Evolutionary conservation across 495 filamentous ascomycete species (phyloP), one percentile per base, ranked within the genome.

Genomic region (Neurospora sublineolata): DNA sequence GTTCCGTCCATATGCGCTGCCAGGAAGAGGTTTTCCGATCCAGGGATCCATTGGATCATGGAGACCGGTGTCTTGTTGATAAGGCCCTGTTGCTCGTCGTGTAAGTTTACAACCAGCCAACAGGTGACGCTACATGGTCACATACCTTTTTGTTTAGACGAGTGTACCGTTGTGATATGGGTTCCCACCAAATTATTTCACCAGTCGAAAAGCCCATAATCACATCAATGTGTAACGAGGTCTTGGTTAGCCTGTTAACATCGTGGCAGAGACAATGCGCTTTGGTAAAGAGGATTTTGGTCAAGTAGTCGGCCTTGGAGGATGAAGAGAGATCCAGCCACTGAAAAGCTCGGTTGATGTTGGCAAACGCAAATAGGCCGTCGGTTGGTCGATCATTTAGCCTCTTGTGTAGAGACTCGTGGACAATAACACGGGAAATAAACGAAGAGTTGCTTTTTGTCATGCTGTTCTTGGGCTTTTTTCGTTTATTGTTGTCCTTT

Each of bases 101-200:
- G 41, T 44, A 18, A 44, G 41, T n/a, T 10, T 20, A 20, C 18
- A n/a, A 44, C 3, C 18, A 20, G 9, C 41, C 18, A 10, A 44
- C 18, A 20, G 8, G 3, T 44, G 41, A 9, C 8, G 41, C 41
- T 10, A 44, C 18, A 3, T 8, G 3, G 41, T 4, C 8, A 44
- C 18, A 44, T 44, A 44, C 41, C 18, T 97, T 97, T 81, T 99
- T 99, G 81, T 99, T 99, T 72, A 99, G 86, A 6, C 96, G 90
- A 3, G 92, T 92, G 79, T 99, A 99, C 77, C 97, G 95, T 76
- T 97, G 94, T 23, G 93, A 94, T 77, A 97, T 93, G 14, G 95
- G 94, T 82, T 99, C 95, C 83, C 94, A 99, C 96, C 96, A 99
- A 67, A 99, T 94, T 68, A 98, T 95, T 77, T 99, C 95, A 33